Evolutionary conservation across 768 basidiomycete species (phyloP).

Genomic region (Rhodocollybia butyracea): DNA sequence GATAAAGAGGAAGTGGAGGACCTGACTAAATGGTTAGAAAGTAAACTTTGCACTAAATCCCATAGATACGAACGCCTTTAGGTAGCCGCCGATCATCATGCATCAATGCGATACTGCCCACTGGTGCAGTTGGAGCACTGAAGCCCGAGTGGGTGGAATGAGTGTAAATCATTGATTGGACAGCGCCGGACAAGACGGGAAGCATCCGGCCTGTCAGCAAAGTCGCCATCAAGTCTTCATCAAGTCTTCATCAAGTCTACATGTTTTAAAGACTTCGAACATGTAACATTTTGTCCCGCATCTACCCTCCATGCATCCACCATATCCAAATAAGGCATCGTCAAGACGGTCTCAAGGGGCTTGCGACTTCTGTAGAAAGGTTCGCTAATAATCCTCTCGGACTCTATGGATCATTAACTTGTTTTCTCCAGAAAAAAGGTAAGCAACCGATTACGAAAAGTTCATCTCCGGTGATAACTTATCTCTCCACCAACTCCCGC

Average conservation of each 20-base stretch:
- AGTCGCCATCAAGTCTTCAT: too few species aligned
- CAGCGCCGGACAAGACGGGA: too few species aligned
- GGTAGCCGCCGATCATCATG: too few species aligned
- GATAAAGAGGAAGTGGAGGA: slow-evolving; percentile 64
- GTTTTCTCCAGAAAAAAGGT: not conserved
- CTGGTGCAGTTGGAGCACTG: too few species aligned
- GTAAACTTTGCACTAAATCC: too few species aligned
- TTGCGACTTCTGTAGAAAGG: not conserved
- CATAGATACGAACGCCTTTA: too few species aligned
- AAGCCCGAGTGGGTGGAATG: too few species aligned
- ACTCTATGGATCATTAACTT: not conserved
- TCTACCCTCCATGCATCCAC: not conserved
- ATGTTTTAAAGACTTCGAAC: not conserved
- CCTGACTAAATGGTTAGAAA: slow-evolving; percentile 52
- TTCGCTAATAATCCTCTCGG: not conserved
- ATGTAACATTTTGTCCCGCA: not conserved
- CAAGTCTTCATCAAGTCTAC: too few species aligned
- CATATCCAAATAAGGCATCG: not conserved
- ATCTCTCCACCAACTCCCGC: not conserved
- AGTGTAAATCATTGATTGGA: too few species aligned
- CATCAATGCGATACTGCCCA: too few species aligned
- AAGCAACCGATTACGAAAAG: not conserved
- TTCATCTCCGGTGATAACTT: not conserved
- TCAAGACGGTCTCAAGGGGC: not conserved
- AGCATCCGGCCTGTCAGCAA: too few species aligned